Percentiles rank a stretch among this genome's conserved stretches.
phyloP scores from a whole-genome alignment of 1,139 yeast species.

The Candida pseudocylindracea region DNA sequence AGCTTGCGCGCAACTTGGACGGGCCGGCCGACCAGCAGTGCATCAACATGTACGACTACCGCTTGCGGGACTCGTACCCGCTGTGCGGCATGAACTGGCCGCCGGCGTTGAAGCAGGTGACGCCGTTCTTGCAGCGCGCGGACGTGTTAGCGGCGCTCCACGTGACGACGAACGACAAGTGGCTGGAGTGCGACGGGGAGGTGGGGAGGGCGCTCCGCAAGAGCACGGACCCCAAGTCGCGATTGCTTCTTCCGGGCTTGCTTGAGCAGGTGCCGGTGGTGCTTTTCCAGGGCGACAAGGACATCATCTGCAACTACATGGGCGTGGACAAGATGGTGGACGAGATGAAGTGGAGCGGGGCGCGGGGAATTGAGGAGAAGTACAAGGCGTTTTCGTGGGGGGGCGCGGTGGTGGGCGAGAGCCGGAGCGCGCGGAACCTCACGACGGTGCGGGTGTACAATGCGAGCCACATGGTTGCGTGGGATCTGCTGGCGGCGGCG shows the following conservation, averaged over 20 bases:
- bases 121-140: slow-evolving; percentile 31
- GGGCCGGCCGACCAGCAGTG: slow-evolving; percentile 22
- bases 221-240: slow-evolving; percentile 31
- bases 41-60: slow-evolving; percentile 63
- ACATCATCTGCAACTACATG: slow-evolving; percentile 64
- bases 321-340: slow-evolving; percentile 54
- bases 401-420: slow-evolving; percentile 18
- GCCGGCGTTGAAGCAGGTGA: slow-evolving; percentile 32
- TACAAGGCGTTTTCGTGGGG: no score
- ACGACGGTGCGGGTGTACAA: slow-evolving; percentile 56
- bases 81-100: slow-evolving; percentile 97
- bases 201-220: slow-evolving; percentile 36
- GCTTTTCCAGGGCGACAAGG: slow-evolving; percentile 75
- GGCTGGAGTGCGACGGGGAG: slow-evolving; percentile 58
- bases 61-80: slow-evolving; percentile 52
- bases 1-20: not conserved
- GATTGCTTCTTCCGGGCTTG: slow-evolving; percentile 41
- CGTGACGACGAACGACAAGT: slow-evolving; percentile 17
- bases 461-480: slow-evolving; percentile 91
- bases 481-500: slow-evolving; percentile 30
- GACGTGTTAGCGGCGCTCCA: slow-evolving; percentile 41
- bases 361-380: slow-evolving; percentile 25
- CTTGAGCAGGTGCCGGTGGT: slow-evolving; percentile 39
- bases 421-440: slow-evolving; percentile 43
- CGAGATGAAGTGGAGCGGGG: slow-evolving; percentile 46